Base-by-base conservation (phyloP, 1,139 yeast genomes). In the Nadsonia commutata region DNA sequence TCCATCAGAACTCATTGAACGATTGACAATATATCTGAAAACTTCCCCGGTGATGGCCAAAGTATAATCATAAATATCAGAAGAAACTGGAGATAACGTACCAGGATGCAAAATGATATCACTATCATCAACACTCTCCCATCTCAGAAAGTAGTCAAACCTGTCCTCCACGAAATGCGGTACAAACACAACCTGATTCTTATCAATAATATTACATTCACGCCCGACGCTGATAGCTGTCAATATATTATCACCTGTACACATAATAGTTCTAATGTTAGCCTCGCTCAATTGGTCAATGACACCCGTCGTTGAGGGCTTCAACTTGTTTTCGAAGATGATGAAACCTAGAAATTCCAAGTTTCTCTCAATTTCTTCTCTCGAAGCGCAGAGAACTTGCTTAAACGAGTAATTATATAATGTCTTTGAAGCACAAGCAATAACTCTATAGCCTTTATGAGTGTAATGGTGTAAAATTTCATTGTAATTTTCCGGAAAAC, bases 191-290 rank as follows among this genome's bases (percentile, higher is more conserved):
- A 64, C 58, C 8, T 60, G 62, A 3, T 62, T 58, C 1, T 67
- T 54, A 2, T 63, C 61, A 7, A 90, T 63, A 48, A 90, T 68
- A 7, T 76, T 78, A 58, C 94, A 82, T 55, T 90, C 96, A 48
- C 75, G 72, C 2, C 84, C 95, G 20, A 90, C 98, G 62, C 95
- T 82, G 20, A 93, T 76, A 0, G 98, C 98, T 0, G 99, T 90
- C 48, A 90, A 67, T 16, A 90, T 76, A 57, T 90, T 90, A 59
- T 90, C 99, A 43, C 99, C 99, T 0, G 98, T 90, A 60, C 98
- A 93, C 98, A 90, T 93, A 20, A 86, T 68, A 0, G 94, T 83
- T 52, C 97, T 69, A 45, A 90, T 72, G 37, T 74, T 68, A 0
- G 98, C 96, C 11, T 64, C 66, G 37, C 64, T 65, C 44, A 90